Conservation (phyloP, 2,329 filamentous ascomycete genomes). For the Trichoderma breve region DNA sequence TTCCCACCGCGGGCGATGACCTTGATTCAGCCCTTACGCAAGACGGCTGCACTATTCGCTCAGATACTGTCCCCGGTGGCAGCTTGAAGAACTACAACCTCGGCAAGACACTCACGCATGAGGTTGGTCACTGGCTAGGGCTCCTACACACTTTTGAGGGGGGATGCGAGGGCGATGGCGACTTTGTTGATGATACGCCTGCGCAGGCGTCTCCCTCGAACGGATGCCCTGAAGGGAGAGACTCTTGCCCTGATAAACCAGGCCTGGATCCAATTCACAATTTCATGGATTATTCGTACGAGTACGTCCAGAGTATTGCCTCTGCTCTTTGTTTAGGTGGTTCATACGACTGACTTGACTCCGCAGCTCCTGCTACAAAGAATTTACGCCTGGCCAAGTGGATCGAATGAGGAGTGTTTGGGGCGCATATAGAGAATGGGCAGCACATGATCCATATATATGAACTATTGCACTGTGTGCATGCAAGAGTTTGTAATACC, state of each 20-base stretch:
- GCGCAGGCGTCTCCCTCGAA: slow-evolving; percentile 27
- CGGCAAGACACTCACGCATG: slow-evolving; percentile 33
- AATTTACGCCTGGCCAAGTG: slow-evolving; percentile 23
- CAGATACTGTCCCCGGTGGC: slow-evolving; percentile 23
- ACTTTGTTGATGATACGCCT: slow-evolving; percentile 41
- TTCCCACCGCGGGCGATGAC: slow-evolving; percentile 34
- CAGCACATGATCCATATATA: background rate
- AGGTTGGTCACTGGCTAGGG: slow-evolving; percentile 46
- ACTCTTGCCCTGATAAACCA: slow-evolving; percentile 29
- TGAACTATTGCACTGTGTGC: background rate
- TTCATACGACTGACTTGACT: background rate
- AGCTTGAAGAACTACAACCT: slow-evolving; percentile 32
- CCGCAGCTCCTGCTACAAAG: slow-evolving; percentile 17
- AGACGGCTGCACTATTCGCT: slow-evolving; percentile 26
- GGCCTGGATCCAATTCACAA: slow-evolving; percentile 31
- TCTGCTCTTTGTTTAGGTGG: background rate
- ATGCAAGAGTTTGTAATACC: background rate
- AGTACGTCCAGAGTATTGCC: slow-evolving; percentile 8
- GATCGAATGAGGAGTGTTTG: slow-evolving; percentile 20
- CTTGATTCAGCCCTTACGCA: background rate
- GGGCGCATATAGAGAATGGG: background rate
- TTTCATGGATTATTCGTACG: slow-evolving; percentile 31
- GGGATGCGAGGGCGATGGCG: slow-evolving; percentile 34
- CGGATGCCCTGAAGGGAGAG: slow-evolving; percentile 33
- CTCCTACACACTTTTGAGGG: slow-evolving; percentile 44